Evolutionary conservation across 495 filamentous ascomycete genomes (phyloP).

Genomic region (Cercophora scortea): DNA sequence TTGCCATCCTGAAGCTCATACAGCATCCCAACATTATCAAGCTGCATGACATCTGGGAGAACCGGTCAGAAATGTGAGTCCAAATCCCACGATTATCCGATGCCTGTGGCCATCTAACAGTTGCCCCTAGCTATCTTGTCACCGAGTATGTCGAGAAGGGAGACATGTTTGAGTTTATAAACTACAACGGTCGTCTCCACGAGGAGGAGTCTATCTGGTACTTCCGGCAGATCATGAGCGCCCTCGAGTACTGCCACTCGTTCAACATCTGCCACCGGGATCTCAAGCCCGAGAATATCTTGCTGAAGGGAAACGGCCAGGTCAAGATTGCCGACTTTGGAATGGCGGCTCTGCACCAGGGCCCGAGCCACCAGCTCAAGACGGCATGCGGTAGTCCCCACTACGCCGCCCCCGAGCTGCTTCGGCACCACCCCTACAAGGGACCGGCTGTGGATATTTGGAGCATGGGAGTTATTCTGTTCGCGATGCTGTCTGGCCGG

Average conservation of each 20-base stretch:
- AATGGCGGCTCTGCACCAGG: constrained; percentile 89
- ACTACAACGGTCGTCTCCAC: constrained; percentile 52
- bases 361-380: constrained; percentile 57
- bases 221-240: constrained; percentile 91
- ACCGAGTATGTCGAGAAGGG: constrained; percentile 91
- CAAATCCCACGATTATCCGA: neutral
- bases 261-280: constrained; percentile 95
- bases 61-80: constrained; percentile 80
- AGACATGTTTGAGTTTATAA: constrained; percentile 81
- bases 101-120: no score
- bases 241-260: constrained; percentile 82
- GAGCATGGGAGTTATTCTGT: constrained; percentile 91
- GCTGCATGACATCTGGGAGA: constrained; percentile 95
- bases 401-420: constrained; percentile 89
- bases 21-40: constrained; percentile 89
- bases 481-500: constrained; percentile 66
- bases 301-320: constrained; percentile 61
- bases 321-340: constrained; percentile 96
- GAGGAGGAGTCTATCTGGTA: constrained; percentile 77
- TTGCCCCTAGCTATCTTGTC: constrained; percentile 69
- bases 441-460: constrained; percentile 84
- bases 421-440: constrained; percentile 62
- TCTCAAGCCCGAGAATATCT: constrained; percentile 94
- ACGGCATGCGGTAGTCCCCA: constrained; percentile 95
- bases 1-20: constrained; percentile 92